Conservation (phyloP, 177 flowering plant genomes). For the Telopea speciosissima region DNA sequence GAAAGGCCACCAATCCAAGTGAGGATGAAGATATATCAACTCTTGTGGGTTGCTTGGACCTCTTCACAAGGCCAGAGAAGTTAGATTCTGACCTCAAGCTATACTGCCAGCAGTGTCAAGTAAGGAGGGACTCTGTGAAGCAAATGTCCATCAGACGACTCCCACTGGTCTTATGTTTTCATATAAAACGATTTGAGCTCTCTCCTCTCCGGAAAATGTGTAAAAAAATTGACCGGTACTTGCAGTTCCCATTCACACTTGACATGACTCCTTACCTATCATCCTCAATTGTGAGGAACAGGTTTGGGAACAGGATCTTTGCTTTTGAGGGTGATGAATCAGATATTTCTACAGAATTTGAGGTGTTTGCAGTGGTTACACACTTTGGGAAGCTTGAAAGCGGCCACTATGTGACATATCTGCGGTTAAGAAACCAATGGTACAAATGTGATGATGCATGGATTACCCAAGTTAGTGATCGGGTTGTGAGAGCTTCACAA, state of each 20-base stretch:
- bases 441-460: slow-evolving; percentile 76
- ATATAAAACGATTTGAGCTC: slow-evolving; percentile 63
- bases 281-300: slow-evolving; percentile 49
- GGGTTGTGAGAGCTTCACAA: slow-evolving; percentile 48
- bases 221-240: slow-evolving; percentile 45
- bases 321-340: slow-evolving; percentile 47
- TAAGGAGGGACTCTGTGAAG: slow-evolving; percentile 41
- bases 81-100: slow-evolving; percentile 68
- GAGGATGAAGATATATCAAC: slow-evolving; percentile 34
- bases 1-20: slow-evolving; percentile 24
- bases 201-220: slow-evolving; percentile 35
- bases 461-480: slow-evolving; percentile 52
- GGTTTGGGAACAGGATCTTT: slow-evolving; percentile 62
- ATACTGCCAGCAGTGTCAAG: slow-evolving; percentile 50
- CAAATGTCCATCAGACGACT: slow-evolving; percentile 62
- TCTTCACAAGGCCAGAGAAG: slow-evolving; percentile 60
- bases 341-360: slow-evolving; percentile 48
- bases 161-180: slow-evolving; percentile 54
- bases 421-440: slow-evolving; percentile 51
- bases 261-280: slow-evolving; percentile 66
- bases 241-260: slow-evolving; percentile 61
- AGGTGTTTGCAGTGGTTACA: slow-evolving; percentile 57
- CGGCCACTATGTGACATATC: slow-evolving; percentile 61
- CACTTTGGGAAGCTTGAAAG: slow-evolving; percentile 59
- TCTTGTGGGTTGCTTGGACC: slow-evolving; percentile 55